Percentiles rank a stretch among this genome's conserved stretches.
These are phyloP conservation scores for Lentinula aciculospora DNA, from an alignment of 768 basidiomycete species.

Conservation along the genomic window DNA sequence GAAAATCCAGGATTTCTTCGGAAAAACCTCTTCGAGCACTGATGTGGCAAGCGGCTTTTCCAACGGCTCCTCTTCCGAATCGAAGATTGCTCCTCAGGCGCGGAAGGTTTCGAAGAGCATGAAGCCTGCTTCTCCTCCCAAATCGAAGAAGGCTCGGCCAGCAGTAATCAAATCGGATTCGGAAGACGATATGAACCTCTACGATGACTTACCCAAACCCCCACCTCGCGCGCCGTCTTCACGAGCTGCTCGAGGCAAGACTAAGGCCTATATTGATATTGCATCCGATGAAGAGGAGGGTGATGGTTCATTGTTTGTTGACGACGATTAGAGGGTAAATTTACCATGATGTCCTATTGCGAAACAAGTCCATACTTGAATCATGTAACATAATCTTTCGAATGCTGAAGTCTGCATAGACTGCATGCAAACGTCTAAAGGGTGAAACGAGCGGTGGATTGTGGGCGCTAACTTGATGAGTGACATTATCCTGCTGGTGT, in stretches of 20 bases:
- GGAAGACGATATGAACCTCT: conserved; percentile 34
- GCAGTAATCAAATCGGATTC: conserved; percentile 40
- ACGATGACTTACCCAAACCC: conserved; percentile 32
- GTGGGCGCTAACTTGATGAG: too few relatives aligned
- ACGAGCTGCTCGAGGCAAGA: conserved; percentile 41
- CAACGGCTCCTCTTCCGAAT: conserved; percentile 2
- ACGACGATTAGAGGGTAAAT: conserved; percentile 25
- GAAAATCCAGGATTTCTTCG: conserved; percentile 58
- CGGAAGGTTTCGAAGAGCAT: conserved; percentile 56
- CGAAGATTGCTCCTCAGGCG: conserved; percentile 20
- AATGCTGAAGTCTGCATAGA: too few relatives aligned
- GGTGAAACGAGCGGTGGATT: too few relatives aligned
- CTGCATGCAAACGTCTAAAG: too few relatives aligned
- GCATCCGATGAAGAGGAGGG: conserved; percentile 42
- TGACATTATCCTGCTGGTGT: neutral
- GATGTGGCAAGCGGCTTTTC: neutral
- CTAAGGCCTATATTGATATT: conserved; percentile 64
- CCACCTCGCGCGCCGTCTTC: conserved; percentile 36
- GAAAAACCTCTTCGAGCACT: conserved; percentile 27
- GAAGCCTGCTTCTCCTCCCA: conserved; percentile 50
- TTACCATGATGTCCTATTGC: too few relatives aligned
- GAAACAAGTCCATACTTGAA: neutral
- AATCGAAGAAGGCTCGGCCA: conserved; percentile 42
- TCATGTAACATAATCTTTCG: too few relatives aligned
- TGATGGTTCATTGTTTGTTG: conserved; percentile 43